Base-by-base conservation (phyloP, 139 green algal genomes). In the Chlamydomonas incerta region DNA sequence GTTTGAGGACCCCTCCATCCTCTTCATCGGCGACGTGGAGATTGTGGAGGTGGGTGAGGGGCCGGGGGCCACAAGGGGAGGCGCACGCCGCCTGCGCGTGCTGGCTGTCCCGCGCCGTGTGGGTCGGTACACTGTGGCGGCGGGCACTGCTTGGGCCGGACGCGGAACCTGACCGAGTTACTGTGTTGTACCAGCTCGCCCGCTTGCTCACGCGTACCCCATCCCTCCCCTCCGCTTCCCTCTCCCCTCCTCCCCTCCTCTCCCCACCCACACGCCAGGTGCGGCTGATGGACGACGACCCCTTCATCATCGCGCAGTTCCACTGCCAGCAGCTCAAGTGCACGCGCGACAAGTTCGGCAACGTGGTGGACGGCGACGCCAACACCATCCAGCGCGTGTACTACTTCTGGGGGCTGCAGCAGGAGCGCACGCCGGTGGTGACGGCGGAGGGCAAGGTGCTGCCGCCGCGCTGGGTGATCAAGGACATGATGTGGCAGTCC, bases 311-410 rank as follows among this genome's bases (percentile, higher is more conserved):
- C 65, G 88, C 96, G 23, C 92, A 94, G 85, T 95, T 95, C 89
- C 83, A 89, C 37, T 94, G 87, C 79, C 96, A 98, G 90, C 96
- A 98, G 88, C 94, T 98, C 83, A 97, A 97, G 81, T 97, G 94
- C 92, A 92, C 91, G 21, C 93, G 95, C n/a, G 96, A 98, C 90
- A 94, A 93, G 84, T 96, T 97, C 86, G 97, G 96, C 72, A 99
- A 98, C 85, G 94, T 99, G 23, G 89, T 97, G 41, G 97, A 99
- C 24, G 97, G 96, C 28, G 75, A 72, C 50, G 89, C 95, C 26
- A 83, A 83, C 77, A 65, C 74, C 63, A 83, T 76, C 66, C 79
- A 75, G 66, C 66, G 66, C n/a, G 66, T 75, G 2, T 75, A 76
- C 46, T 75, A 80, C 68, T 95, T 93, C 81, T 97, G 95, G 95